Conservation (phyloP, 2,329 filamentous ascomycete species). For the Aspergillus carbonarius region DNA sequence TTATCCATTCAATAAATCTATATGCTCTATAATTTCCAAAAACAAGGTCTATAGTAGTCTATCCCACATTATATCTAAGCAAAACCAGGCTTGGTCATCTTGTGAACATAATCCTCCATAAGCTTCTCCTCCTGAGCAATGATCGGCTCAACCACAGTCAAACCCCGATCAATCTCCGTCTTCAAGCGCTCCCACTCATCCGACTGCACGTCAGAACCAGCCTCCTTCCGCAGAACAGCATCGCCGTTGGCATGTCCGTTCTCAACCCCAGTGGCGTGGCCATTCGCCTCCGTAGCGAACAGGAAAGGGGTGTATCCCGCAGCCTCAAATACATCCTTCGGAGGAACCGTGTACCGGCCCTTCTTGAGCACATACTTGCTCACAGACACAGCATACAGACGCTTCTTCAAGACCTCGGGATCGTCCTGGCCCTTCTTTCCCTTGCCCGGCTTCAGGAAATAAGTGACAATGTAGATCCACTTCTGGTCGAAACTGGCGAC, state of each 20-base stretch:
- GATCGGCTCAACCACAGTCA: slow-evolving; percentile 48
- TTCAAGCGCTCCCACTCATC: slow-evolving; percentile 61
- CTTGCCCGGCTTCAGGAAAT: slow-evolving; percentile 59
- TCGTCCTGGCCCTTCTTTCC: slow-evolving; percentile 15
- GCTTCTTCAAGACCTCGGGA: slow-evolving; percentile 51
- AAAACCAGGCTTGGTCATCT: slow-evolving; percentile 17
- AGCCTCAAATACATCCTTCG: slow-evolving; percentile 68
- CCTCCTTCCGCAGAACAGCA: slow-evolving; percentile 8
- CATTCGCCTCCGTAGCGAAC: background rate
- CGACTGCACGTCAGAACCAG: slow-evolving; percentile 19
- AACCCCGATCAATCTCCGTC: slow-evolving; percentile 52
- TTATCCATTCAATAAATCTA: background rate
- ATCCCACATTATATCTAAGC: slow-evolving; percentile 4
- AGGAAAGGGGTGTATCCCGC: slow-evolving; percentile 67
- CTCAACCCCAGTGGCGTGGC: slow-evolving; percentile 21
- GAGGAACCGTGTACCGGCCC: slow-evolving; percentile 76
- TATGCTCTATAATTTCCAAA: background rate
- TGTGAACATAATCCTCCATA: slow-evolving; percentile 16
- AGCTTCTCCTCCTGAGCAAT: slow-evolving; percentile 20
- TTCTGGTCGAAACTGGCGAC: slow-evolving; percentile 72
- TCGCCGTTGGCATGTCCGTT: slow-evolving; percentile 12
- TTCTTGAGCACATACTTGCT: slow-evolving; percentile 79
- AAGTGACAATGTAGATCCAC: slow-evolving; percentile 73
- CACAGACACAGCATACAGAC: slow-evolving; percentile 67
- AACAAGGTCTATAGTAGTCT: background rate